phyloP scores from a whole-genome alignment of 2,329 filamentous ascomycete genomes.

The Cladorrhinum sp. region DNA sequence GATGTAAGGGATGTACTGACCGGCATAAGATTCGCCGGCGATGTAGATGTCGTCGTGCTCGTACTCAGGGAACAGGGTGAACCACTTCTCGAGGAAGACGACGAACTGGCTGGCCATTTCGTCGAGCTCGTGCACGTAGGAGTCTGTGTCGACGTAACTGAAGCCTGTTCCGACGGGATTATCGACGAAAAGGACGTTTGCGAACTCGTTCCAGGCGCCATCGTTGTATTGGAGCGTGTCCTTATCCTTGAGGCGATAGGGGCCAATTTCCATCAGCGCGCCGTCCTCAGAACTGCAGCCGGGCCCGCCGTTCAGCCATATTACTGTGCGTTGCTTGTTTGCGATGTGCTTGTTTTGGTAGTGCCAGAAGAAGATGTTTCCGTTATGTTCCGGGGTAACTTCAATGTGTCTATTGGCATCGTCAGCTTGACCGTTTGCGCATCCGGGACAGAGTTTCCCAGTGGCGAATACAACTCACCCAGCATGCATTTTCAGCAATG shows the following conservation, averaged over 20 bases:
- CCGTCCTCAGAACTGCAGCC: conserved; percentile 98
- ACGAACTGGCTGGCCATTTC: conserved; percentile 90
- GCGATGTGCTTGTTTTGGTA: conserved; percentile 95
- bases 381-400: conserved; percentile 77
- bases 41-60: conserved; percentile 91
- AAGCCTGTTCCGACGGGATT: conserved; percentile 96
- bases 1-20: conserved; percentile 96
- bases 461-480: conserved; percentile 60
- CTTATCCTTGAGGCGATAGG: conserved; percentile 79
- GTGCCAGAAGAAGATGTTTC: conserved; percentile 98
- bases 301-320: conserved; percentile 96
- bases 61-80: conserved; percentile 85
- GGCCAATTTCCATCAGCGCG: conserved; percentile 92
- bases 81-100: conserved; percentile 87
- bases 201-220: conserved; percentile 98
- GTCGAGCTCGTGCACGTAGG: conserved; percentile 78
- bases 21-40: conserved; percentile 93
- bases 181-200: conserved; percentile 94
- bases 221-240: conserved; percentile 74
- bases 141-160: conserved; percentile 90
- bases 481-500: conserved; percentile 94
- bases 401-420: conserved; percentile 73
- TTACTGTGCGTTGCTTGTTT: conserved; percentile 82
- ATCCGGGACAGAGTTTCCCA: background rate
- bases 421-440: background rate